These are phyloP conservation scores for Epichloe uncinata DNA, from an alignment of 2,329 filamentous ascomycete genomes.

Conservation along the genomic window DNA sequence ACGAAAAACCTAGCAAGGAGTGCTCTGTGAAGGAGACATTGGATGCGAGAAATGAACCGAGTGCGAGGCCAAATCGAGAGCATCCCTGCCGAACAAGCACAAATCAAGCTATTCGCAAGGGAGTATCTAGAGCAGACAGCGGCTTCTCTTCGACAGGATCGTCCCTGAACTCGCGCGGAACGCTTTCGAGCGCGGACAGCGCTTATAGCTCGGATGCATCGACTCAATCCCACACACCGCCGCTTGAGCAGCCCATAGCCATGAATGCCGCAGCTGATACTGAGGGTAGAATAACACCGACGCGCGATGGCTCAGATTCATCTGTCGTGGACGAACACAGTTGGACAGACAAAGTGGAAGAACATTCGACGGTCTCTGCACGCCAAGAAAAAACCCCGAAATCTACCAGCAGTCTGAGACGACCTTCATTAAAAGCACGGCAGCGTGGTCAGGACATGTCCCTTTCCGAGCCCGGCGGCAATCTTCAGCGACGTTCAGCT, in stretches of 20 bases:
- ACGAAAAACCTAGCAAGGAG: conserved; percentile 10
- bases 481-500: neutral
- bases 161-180: conserved; percentile 27
- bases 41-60: conserved; percentile 29
- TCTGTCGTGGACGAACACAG: neutral
- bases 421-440: neutral
- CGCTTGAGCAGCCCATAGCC: conserved; percentile 13
- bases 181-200: conserved; percentile 44
- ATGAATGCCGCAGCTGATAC: neutral
- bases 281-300: neutral
- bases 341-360: conserved; percentile 10
- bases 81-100: conserved; percentile 1
- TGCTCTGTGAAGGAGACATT: conserved; percentile 20
- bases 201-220: conserved; percentile 50
- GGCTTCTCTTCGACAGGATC: conserved; percentile 34
- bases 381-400: neutral
- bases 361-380: neutral
- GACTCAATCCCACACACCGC: conserved; percentile 34
- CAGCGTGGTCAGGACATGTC: neutral
- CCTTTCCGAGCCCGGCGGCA: neutral
- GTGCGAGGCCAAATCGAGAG: conserved; percentile 23
- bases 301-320: neutral
- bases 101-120: conserved; percentile 7
- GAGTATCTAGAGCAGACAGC: conserved; percentile 28
- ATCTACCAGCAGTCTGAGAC: neutral